Conservation (phyloP, 2,329 filamentous ascomycete species). For the Aspergillus quadricinctus region DNA sequence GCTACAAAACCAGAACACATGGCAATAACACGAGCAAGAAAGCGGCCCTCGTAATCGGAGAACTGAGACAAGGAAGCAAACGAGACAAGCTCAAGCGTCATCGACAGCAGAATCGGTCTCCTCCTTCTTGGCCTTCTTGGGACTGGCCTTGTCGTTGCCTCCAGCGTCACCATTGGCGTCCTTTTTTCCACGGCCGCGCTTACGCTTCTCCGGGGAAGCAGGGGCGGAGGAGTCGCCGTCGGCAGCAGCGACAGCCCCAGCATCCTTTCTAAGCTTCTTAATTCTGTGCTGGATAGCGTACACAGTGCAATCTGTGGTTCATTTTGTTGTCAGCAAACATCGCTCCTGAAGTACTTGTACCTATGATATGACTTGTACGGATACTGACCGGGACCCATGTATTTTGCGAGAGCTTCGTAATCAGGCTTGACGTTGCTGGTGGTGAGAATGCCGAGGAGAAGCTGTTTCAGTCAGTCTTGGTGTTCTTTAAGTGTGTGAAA, state of each 20-base stretch:
- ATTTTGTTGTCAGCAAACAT: neutral
- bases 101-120: neutral
- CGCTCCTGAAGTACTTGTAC: neutral
- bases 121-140: constrained; percentile 1
- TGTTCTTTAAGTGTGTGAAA: neutral
- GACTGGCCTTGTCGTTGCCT: neutral
- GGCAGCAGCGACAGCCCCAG: neutral
- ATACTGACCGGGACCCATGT: constrained; percentile 21
- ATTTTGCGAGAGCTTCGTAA: constrained; percentile 13
- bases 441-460: constrained; percentile 19
- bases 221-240: neutral
- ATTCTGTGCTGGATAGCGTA: constrained; percentile 22
- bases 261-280: constrained; percentile 14
- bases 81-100: neutral
- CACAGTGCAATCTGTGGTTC: constrained; percentile 17
- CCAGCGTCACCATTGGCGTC: neutral
- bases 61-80: neutral
- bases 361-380: neutral
- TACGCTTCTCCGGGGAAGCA: neutral
- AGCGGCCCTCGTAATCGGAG: no score
- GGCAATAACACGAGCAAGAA: neutral
- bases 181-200: constrained; percentile 4
- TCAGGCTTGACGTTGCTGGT: constrained; percentile 16
- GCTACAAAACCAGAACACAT: neutral
- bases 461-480: constrained; percentile 8